phyloP scores from a whole-genome alignment of 345 rosid species.

The Clausena lansium region DNA sequence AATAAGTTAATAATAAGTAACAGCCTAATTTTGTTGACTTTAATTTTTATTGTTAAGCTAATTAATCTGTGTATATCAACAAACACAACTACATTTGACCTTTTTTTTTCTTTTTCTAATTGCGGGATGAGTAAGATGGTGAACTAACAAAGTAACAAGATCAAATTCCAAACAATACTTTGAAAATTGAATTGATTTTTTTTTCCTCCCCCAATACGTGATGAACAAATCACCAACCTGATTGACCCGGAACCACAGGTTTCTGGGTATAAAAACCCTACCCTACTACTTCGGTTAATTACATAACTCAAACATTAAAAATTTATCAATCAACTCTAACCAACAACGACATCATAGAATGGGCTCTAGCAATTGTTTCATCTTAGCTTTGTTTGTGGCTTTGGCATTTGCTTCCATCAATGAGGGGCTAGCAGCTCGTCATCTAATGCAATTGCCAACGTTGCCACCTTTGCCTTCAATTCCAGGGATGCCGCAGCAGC shows the following conservation, averaged over 20 bases:
- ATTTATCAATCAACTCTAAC: no score
- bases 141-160: not conserved
- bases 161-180: not conserved
- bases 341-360: not conserved
- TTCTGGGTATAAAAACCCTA: no score
- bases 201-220: no score
- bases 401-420: constrained; percentile 14
- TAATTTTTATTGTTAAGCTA: no score
- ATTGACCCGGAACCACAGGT: no score
- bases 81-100: not conserved
- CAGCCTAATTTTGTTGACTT: no score
- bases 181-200: no score
- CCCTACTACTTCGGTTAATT: no score
- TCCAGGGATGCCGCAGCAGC: constrained; percentile 18
- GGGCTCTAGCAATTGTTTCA: not conserved
- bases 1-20: no score
- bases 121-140: not conserved
- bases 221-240: no score
- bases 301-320: no score
- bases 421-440: constrained; percentile 18
- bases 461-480: constrained; percentile 13
- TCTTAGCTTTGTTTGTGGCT: not conserved
- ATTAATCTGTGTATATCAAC: no score
- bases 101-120: not conserved
- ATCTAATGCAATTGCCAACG: constrained; percentile 7